phyloP scores from a whole-genome alignment of 106 monocot species.

The Dendrobium nobile region DNA sequence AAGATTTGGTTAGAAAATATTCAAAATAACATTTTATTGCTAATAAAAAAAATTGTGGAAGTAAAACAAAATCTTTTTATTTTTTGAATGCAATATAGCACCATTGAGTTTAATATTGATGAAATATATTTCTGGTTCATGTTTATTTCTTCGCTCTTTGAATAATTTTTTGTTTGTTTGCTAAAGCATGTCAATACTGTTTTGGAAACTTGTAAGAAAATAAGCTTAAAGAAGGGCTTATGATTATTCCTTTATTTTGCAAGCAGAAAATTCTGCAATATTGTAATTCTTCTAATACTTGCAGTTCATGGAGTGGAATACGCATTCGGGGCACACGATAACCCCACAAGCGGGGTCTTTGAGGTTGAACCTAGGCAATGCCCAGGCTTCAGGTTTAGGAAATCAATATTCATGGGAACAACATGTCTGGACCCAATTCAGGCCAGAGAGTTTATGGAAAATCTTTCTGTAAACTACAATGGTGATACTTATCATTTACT shows the following conservation, averaged over 20 bases:
- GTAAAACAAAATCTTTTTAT: neutral
- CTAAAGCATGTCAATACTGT: too few relatives aligned
- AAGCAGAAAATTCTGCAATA: neutral
- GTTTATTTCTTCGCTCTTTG: too few relatives aligned
- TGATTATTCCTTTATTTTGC: neutral
- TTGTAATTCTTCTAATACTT: conserved; percentile 7
- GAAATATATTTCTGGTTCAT: too few relatives aligned
- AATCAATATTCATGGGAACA: conserved; percentile 52
- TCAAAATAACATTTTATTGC: neutral
- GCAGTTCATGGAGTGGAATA: conserved; percentile 66
- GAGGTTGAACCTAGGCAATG: conserved; percentile 57
- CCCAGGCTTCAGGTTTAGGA: conserved; percentile 48
- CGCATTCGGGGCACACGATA: conserved; percentile 66
- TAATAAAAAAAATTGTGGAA: neutral
- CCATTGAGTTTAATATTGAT: too few relatives aligned
- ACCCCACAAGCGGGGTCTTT: conserved; percentile 59
- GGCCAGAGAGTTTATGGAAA: conserved; percentile 48
- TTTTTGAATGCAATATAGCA: neutral
- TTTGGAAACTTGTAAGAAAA: too few relatives aligned
- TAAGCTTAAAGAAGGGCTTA: too few relatives aligned
- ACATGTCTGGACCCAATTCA: conserved; percentile 43
- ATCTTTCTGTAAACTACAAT: conserved; percentile 38
- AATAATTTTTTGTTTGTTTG: too few relatives aligned
- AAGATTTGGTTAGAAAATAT: too few relatives aligned
- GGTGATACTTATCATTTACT: conserved; percentile 63